phyloP scores from a whole-genome alignment of 1,284 basidiomycete genomes.

The Ganoderma meredithae region DNA sequence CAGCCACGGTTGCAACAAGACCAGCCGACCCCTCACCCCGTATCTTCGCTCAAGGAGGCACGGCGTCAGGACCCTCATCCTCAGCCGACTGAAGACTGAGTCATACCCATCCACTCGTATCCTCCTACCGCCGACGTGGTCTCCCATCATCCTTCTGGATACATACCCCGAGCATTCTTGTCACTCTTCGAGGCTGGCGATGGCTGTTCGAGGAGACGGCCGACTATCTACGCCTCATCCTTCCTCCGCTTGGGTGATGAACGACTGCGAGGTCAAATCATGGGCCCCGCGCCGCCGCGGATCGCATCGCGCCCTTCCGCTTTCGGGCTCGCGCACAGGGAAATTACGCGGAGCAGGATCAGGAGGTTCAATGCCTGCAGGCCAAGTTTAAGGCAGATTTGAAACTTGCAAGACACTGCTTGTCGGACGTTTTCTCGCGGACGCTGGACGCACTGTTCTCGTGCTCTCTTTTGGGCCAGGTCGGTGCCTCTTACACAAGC shows the following conservation, averaged over 20 bases:
- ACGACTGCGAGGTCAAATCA: not conserved
- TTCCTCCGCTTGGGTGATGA: not conserved
- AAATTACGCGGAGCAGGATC: not conserved
- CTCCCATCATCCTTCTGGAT: not conserved
- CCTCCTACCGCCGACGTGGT: not conserved
- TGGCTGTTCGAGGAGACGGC: not conserved
- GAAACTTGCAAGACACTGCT: not conserved
- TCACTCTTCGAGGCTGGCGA: not conserved
- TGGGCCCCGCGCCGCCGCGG: not conserved
- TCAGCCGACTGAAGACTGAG: not conserved
- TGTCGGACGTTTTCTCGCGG: constrained; percentile 13
- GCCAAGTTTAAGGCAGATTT: not conserved
- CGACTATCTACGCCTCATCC: not conserved
- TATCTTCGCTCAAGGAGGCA: constrained; percentile 2
- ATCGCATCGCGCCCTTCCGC: not conserved
- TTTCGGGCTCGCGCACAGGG: not conserved
- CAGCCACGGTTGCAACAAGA: not conserved
- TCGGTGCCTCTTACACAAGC: not conserved
- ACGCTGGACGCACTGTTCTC: constrained; percentile 17
- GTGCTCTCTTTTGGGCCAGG: constrained; percentile 4
- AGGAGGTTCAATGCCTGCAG: not conserved
- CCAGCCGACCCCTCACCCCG: not conserved
- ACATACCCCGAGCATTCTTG: not conserved
- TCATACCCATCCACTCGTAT: not conserved
- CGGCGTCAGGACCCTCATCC: not conserved